A percentile compares a stretch with the other conserved stretches of the same genome.
phyloP scores from a whole-genome alignment of 2,329 filamentous ascomycete species.

The Beauveria bassiana region DNA sequence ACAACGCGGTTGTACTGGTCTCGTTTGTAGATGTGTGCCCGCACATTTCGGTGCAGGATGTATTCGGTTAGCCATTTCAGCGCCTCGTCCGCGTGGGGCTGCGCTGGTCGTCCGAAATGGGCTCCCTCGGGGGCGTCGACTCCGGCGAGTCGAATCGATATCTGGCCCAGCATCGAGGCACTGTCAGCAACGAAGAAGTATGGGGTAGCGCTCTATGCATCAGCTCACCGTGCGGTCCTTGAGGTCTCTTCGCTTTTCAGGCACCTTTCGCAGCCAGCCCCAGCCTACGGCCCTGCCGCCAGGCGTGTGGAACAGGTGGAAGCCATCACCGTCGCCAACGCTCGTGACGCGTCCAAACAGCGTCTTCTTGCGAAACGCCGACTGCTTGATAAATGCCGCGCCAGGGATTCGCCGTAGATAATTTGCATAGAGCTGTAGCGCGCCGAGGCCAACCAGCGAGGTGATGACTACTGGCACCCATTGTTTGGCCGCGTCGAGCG shows the following conservation, averaged over 20 bases:
- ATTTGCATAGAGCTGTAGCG: conserved; percentile 54
- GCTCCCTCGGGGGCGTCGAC: conserved; percentile 88
- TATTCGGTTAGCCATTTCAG: conserved; percentile 70
- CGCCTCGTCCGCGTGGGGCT: conserved; percentile 78
- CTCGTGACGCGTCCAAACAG: conserved; percentile 83
- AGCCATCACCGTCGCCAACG: conserved; percentile 94
- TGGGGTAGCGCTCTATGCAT: not conserved
- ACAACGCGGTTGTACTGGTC: conserved; percentile 94
- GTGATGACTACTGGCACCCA: conserved; percentile 32
- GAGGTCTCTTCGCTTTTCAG: conserved; percentile 58
- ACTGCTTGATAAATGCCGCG: conserved; percentile 64
- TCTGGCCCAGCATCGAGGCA: conserved; percentile 37
- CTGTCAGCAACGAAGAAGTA: not conserved
- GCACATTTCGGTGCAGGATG: conserved; percentile 64
- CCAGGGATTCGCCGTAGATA: conserved; percentile 81
- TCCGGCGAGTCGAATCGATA: conserved; percentile 82
- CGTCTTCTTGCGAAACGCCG: conserved; percentile 65
- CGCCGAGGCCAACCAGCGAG: conserved; percentile 30
- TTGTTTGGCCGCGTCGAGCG: conserved; percentile 28
- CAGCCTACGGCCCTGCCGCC: conserved; percentile 82
- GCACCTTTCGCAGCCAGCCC: conserved; percentile 81
- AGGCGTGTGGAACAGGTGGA: conserved; percentile 89
- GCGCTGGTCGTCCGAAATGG: conserved; percentile 83
- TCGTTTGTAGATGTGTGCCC: conserved; percentile 71
- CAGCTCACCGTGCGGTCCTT: conserved; percentile 66